A percentile compares a stretch with the other conserved stretches of the same genome.
Evolutionary conservation across 2,329 filamentous ascomycete species (phyloP).

Genomic region (Fusarium praegraminearum): DNA sequence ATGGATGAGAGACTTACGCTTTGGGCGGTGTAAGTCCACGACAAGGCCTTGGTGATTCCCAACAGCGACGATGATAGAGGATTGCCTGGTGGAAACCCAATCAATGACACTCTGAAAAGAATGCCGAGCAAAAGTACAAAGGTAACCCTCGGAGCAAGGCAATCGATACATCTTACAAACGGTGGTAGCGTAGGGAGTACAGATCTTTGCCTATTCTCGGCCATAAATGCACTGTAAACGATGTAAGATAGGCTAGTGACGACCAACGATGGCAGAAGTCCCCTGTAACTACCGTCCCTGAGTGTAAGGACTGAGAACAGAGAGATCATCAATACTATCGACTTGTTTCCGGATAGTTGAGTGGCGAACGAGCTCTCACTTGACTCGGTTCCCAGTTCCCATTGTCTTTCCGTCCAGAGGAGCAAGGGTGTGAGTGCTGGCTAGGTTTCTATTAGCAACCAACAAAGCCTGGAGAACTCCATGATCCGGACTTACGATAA

Average conservation of each 20-base stretch:
- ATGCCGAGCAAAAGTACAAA: fast-evolving
- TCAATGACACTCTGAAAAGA: neutral
- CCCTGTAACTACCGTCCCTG: neutral
- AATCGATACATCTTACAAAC: neutral
- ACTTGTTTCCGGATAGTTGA: neutral
- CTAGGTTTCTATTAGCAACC: neutral
- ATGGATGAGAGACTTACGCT: neutral
- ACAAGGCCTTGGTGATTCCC: neutral
- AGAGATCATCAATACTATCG: neutral
- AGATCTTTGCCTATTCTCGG: neutral
- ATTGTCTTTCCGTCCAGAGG: neutral
- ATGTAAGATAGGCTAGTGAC: neutral
- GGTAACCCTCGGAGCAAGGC: neutral
- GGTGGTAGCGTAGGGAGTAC: neutral
- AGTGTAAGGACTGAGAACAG: neutral
- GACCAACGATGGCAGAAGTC: neutral
- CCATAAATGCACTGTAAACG: neutral
- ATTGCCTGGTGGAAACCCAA: neutral
- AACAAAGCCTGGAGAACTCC: neutral
- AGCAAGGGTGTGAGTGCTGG: neutral
- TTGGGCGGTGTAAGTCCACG: neutral
- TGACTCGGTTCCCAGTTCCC: fast-evolving
- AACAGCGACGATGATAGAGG: neutral
- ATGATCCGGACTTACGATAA: neutral
- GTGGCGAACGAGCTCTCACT: fast-evolving